A percentile compares a stretch with the other conserved stretches of the same genome.
Conservation (phyloP, 176 grass and related monocot genomes). For the Melocanna baccifera region DNA sequence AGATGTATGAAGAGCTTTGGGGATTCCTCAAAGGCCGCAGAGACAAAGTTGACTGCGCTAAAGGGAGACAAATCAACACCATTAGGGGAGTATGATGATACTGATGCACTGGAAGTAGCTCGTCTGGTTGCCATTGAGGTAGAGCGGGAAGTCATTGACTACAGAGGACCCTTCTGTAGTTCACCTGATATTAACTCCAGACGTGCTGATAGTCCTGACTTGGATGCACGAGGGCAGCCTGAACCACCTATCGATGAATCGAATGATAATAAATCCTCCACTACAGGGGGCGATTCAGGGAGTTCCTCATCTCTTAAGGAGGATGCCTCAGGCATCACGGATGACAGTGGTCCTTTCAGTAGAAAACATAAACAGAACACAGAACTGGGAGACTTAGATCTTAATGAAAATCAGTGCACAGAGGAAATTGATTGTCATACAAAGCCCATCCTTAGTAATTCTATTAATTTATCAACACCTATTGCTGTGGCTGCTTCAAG, state of each 20-base stretch:
- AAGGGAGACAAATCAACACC: constrained; percentile 42
- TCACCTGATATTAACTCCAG: constrained; percentile 65
- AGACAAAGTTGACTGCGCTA: constrained; percentile 17
- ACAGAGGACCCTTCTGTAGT: constrained; percentile 64
- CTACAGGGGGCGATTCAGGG: constrained; percentile 32
- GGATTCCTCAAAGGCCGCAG: constrained; percentile 48
- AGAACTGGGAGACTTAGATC: constrained; percentile 51
- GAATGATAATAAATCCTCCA: constrained; percentile 42
- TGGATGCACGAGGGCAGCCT: constrained; percentile 36
- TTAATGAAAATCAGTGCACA: constrained; percentile 47
- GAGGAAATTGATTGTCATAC: constrained; percentile 40
- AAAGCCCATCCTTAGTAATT: constrained; percentile 22
- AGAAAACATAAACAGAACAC: constrained; percentile 29
- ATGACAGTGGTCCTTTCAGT: constrained; percentile 43
- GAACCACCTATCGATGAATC: constrained; percentile 9
- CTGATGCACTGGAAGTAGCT: constrained; percentile 72
- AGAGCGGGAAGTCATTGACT: constrained; percentile 68
- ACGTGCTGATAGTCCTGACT: constrained; percentile 35
- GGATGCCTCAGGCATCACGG: constrained; percentile 63
- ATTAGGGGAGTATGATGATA: constrained; percentile 49
- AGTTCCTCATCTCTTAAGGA: constrained; percentile 53
- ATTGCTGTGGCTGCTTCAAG: constrained; percentile 66
- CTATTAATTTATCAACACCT: constrained; percentile 55
- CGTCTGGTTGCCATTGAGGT: constrained; percentile 67
- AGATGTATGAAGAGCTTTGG: constrained; percentile 34